Evolutionary conservation across 23 red algal species (phyloP).

Genomic region (Pyropia haitanensis): DNA sequence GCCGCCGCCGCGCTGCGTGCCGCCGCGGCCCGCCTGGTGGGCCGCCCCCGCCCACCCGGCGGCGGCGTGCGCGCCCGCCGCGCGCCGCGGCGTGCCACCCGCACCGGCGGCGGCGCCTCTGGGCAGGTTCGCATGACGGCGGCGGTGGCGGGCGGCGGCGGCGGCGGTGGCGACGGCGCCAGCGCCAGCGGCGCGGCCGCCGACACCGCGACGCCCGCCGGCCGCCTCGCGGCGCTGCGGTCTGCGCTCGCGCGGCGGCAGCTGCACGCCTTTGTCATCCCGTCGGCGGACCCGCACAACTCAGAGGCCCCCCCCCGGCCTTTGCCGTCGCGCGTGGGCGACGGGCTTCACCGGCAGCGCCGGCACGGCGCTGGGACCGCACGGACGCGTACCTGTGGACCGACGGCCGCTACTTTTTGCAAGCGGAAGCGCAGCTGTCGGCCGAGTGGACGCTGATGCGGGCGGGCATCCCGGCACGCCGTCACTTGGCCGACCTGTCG

Average conservation of each 20-base stretch:
- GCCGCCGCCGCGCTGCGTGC: too few relatives aligned
- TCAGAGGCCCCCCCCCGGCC: slow-evolving; percentile 76
- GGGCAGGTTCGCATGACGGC: too few relatives aligned
- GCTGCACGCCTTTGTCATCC: slow-evolving; percentile 66
- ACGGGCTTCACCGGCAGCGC: slow-evolving; percentile 86
- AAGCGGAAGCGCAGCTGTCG: slow-evolving; percentile 63
- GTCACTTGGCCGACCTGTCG: slow-evolving; percentile 29
- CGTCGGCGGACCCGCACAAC: slow-evolving; percentile 71
- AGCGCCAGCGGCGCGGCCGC: too few relatives aligned
- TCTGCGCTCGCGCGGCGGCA: slow-evolving; percentile 9
- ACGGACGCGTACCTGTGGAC: slow-evolving; percentile 72
- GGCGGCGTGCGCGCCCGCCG: too few relatives aligned
- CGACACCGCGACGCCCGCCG: slow-evolving; percentile 1
- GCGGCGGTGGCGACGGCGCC: too few relatives aligned
- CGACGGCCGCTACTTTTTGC: slow-evolving; percentile 94
- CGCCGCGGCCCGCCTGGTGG: too few relatives aligned
- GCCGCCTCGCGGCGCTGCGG: slow-evolving; percentile 33
- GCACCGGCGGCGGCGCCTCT: too few relatives aligned
- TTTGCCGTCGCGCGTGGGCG: slow-evolving; percentile 61
- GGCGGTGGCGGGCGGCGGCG: too few relatives aligned
- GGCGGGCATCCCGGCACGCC: slow-evolving; percentile 17
- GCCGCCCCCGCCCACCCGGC: too few relatives aligned
- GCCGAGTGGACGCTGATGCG: slow-evolving; percentile 71
- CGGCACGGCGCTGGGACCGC: slow-evolving; percentile 61
- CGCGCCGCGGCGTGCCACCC: too few relatives aligned